Conservation (phyloP, 768 basidiomycete genomes). For the Fomitopsis pulvina region DNA sequence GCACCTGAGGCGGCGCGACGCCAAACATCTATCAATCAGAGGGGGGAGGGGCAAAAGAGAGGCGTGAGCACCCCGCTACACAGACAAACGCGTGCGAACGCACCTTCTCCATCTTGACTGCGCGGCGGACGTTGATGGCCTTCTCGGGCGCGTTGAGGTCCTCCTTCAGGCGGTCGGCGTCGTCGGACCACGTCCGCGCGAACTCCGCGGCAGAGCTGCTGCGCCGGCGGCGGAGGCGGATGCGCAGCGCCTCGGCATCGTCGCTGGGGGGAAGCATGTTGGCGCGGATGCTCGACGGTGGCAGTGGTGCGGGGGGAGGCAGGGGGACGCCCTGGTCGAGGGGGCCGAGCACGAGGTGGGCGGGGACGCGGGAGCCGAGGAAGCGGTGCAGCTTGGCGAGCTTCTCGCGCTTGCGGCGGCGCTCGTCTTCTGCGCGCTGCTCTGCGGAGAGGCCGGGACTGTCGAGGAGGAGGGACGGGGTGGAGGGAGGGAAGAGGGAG, state of each 20-base stretch:
- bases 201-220: conserved; percentile 48
- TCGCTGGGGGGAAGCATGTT: conserved; percentile 24
- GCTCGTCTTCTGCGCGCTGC: conserved; percentile 53
- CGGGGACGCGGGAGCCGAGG: conserved; percentile 75
- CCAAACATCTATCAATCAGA: conserved; percentile 60
- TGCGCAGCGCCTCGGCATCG: conserved; percentile 19
- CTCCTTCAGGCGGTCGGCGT: conserved; percentile 58
- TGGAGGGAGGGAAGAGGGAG: conserved; percentile 29
- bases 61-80: background rate
- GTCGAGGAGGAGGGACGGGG: conserved; percentile 39
- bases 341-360: conserved; percentile 55
- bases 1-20: conserved; percentile 67
- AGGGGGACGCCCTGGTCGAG: conserved; percentile 26
- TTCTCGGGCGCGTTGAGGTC: conserved; percentile 70
- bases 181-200: conserved; percentile 43
- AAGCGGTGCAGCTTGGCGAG: conserved; percentile 80
- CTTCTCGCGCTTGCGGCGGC: conserved; percentile 64
- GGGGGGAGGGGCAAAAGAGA: conserved; percentile 5
- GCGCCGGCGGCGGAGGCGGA: conserved; percentile 43
- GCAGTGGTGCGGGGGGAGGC: conserved; percentile 22
- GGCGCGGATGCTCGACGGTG: conserved; percentile 17
- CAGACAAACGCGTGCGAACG: conserved; percentile 11
- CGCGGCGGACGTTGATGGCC: conserved; percentile 71
- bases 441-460: conserved; percentile 34
- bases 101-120: conserved; percentile 87